Evolutionary conservation across 495 filamentous ascomycete genomes (phyloP), one percentile per base, ranked within the genome.

Genomic region (Neurospora sp.): DNA sequence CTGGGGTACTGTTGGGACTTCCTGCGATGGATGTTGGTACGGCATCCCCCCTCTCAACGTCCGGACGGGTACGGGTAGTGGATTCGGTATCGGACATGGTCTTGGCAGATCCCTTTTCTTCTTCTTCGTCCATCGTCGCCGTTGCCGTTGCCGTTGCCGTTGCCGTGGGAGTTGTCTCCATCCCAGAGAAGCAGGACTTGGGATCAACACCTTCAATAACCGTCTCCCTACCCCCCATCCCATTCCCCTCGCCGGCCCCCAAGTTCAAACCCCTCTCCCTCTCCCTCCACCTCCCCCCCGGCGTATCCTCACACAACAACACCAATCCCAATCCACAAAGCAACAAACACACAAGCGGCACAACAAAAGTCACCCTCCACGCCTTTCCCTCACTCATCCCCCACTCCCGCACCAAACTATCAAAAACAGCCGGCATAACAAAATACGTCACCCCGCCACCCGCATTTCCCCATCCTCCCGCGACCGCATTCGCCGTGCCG

Each of bases 391-490:
- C 79, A 1, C 85, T 79, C 59, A 94, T 85, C 4, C 89, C 88
- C 53, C 53, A 61, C 53, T 79, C 84, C 0, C 82, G 41, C 42
- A 95, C 90, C n/a, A 97, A 84, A 7, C 91, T 91, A 80, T 97
- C 91, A 80, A 88, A 94, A 68, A 97, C 89, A 5, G 94, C 94
- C 1, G 95, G 95, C 94, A 98, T 98, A 73, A 97, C 87, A 82
- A 98, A 98, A 80, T 91, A 92, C 14, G 87, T 88, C 76, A 97
- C 93, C 61, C 95, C 95, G 73, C 95, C 95, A 73, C 95, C 95
- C 41, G 94, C 88, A 74, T 98, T 98, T 42, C 95, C 95, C 80
- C 91, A 90, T 3, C 95, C 95, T 69, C 88, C 95, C 14, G 94
- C 90, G 3, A 98, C 82, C 9, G 93, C 90, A 78, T 97, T 98